These are phyloP conservation scores for Rubroshorea leprosula DNA, from an alignment of 345 rosid species.

Conservation along the genomic window DNA sequence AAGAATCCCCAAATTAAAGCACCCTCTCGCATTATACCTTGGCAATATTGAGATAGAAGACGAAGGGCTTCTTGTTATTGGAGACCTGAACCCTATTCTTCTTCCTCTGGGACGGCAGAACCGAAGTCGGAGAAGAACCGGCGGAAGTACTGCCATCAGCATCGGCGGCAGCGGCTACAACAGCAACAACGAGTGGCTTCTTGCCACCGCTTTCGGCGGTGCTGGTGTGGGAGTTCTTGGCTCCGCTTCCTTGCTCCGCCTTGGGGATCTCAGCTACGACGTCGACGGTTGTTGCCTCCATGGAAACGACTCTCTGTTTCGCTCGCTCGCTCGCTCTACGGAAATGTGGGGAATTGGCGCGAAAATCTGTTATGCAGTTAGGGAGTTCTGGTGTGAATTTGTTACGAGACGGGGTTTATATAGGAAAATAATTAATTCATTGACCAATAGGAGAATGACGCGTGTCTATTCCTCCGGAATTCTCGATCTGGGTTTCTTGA, in stretches of 20 bases:
- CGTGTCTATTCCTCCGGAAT: too few species aligned
- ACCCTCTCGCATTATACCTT: conserved; percentile 16
- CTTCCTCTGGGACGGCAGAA: conserved; percentile 2
- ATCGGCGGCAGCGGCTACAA: neutral
- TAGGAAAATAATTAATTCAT: neutral
- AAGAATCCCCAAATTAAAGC: neutral
- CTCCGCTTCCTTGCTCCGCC: neutral
- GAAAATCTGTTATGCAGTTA: conserved; percentile 10
- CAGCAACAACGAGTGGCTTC: neutral
- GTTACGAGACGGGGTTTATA: neutral
- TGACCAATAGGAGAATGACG: too few species aligned
- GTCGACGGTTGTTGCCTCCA: conserved; percentile 18
- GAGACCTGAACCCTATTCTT: conserved; percentile 26
- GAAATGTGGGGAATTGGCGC: conserved; percentile 7
- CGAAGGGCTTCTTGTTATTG: conserved; percentile 32
- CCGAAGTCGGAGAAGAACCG: conserved; percentile 3
- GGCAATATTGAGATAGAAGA: conserved; percentile 36
- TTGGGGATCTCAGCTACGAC: conserved; percentile 4
- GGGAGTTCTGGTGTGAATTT: neutral
- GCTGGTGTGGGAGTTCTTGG: conserved; percentile 6
- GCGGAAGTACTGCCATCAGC: conserved; percentile 3
- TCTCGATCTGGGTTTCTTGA: too few species aligned
- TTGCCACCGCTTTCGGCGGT: neutral
- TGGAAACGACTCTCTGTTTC: conserved; percentile 10
- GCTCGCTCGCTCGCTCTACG: conserved; percentile 5